Percentiles rank a stretch among this genome's conserved stretches.
Evolutionary conservation across 2,329 filamentous ascomycete species (phyloP).

Genomic region (Ceratocystis eucalypticola): DNA sequence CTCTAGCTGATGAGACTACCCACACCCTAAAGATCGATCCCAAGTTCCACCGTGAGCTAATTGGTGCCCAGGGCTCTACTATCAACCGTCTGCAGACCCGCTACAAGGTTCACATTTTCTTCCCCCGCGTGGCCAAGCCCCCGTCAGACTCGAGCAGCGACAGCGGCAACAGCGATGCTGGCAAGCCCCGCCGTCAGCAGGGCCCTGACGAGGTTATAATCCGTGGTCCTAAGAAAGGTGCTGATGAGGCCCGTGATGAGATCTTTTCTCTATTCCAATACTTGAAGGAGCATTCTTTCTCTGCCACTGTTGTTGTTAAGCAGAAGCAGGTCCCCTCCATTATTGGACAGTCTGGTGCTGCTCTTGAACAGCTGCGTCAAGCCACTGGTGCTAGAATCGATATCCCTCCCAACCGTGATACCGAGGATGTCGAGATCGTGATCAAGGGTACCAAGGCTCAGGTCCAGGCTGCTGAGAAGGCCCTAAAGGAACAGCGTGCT

Average conservation of each 20-base stretch:
- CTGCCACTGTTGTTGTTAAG: constrained; percentile 67
- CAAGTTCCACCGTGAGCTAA: constrained; percentile 87
- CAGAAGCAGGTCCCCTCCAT: constrained; percentile 87
- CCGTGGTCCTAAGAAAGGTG: constrained; percentile 82
- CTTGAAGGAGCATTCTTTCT: constrained; percentile 73
- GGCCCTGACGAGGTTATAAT: constrained; percentile 78
- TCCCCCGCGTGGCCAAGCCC: constrained; percentile 57
- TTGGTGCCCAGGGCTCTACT: constrained; percentile 73
- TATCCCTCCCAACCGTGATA: constrained; percentile 68
- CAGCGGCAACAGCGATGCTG: constrained; percentile 50
- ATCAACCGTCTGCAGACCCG: constrained; percentile 86
- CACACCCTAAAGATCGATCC: constrained; percentile 81
- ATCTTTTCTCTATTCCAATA: constrained; percentile 80
- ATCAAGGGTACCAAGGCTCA: constrained; percentile 86
- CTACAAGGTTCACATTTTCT: constrained; percentile 91
- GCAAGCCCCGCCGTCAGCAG: constrained; percentile 56
- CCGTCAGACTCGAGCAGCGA: constrained; percentile 45
- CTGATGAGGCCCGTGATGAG: constrained; percentile 83
- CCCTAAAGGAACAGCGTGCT: constrained; percentile 72
- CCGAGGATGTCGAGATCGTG: constrained; percentile 67
- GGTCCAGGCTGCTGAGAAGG: constrained; percentile 81
- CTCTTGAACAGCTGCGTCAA: constrained; percentile 79
- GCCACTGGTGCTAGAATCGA: constrained; percentile 81
- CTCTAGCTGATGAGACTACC: constrained; percentile 81
- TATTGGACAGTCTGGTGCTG: constrained; percentile 79